phyloP scores from a whole-genome alignment of 2,329 filamentous ascomycete genomes.

The Mycocentrospora acerina region DNA sequence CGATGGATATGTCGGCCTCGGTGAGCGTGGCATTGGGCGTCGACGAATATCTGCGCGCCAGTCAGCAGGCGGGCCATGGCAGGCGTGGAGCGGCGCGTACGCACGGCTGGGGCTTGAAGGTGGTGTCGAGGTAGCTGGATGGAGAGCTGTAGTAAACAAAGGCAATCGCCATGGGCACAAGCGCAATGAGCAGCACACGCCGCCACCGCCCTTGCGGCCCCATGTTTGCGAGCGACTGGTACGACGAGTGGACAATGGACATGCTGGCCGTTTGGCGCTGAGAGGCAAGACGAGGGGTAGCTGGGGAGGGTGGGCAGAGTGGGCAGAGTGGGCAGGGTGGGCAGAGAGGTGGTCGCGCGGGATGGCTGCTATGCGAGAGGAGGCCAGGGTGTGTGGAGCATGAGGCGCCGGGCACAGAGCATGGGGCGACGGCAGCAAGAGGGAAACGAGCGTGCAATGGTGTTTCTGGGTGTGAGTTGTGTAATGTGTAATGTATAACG shows the following conservation, averaged over 20 bases:
- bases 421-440: no score
- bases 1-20: conserved; percentile 35
- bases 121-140: conserved; percentile 23
- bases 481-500: no score
- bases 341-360: not conserved
- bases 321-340: no score
- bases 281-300: not conserved
- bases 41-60: conserved; percentile 23
- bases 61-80: not conserved
- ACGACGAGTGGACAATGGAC: conserved; percentile 29
- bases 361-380: not conserved
- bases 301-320: conserved; percentile 1
- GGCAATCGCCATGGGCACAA: conserved; percentile 31
- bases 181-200: conserved; percentile 32
- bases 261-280: no score
- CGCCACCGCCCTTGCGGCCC: conserved; percentile 40
- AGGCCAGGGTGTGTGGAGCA: no score
- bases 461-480: no score
- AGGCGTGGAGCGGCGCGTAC: not conserved
- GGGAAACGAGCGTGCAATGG: no score
- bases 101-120: conserved; percentile 8
- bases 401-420: no score
- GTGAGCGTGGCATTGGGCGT: conserved; percentile 29
- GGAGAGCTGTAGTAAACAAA: conserved; percentile 35
- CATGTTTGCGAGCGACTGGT: conserved; percentile 33